These are phyloP conservation scores for Gliomastix tumulicola DNA, from an alignment of 2,329 filamentous ascomycete species.

Conservation along the genomic window DNA sequence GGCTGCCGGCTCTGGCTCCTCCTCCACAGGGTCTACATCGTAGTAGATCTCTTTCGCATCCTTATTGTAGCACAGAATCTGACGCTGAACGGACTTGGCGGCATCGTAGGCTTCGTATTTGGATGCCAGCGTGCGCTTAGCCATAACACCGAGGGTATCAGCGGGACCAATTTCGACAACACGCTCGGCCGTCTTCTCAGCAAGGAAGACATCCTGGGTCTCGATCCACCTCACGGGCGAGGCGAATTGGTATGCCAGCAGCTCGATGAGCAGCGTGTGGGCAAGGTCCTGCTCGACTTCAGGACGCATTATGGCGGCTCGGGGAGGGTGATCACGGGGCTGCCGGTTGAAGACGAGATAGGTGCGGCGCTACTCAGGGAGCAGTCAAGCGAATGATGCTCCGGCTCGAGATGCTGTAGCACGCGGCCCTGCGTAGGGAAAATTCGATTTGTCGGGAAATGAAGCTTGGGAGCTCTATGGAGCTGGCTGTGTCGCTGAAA, in stretches of 20 bases:
- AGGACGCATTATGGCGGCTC: conserved; percentile 72
- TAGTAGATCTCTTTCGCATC: conserved; percentile 99
- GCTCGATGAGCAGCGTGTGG: conserved; percentile 96
- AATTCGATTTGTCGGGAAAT: too few species aligned
- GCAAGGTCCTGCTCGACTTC: conserved; percentile 99
- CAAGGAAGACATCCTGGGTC: conserved; percentile 98
- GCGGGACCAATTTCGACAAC: conserved; percentile 97
- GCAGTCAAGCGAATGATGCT: conserved; percentile 4
- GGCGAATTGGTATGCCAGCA: conserved; percentile 98
- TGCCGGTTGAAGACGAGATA: too few species aligned
- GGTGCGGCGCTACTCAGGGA: too few species aligned
- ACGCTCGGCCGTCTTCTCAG: conserved; percentile 89
- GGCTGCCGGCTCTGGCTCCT: conserved; percentile 64
- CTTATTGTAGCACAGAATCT: conserved; percentile 99
- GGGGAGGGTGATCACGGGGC: too few species aligned
- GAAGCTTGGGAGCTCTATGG: too few species aligned
- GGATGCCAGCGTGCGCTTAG: conserved; percentile 86
- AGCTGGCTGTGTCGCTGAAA: too few species aligned
- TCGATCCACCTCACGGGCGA: conserved; percentile 99
- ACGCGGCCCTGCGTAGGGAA: too few species aligned
- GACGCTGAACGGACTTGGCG: conserved; percentile 89
- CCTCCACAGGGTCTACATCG: conserved; percentile 89
- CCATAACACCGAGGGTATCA: conserved; percentile 96
- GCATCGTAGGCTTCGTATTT: conserved; percentile 99
- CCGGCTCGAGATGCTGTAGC: too few species aligned